Conservation (phyloP, 257 asterid genomes). For the Paulownia fortunei region DNA sequence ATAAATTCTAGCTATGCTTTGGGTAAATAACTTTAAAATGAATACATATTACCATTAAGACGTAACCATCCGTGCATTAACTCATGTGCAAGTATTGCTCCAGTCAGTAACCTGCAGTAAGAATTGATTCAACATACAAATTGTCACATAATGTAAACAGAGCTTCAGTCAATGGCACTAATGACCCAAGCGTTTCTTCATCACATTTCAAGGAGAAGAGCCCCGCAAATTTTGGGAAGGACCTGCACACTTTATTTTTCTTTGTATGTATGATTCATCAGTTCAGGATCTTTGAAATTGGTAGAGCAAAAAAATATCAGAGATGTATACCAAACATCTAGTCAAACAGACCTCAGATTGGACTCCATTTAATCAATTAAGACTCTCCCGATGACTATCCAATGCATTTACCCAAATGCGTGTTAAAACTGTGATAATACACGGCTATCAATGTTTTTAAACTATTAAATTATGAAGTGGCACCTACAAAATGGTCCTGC, state of each 20-base stretch:
- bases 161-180: neutral
- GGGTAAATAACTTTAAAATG: neutral
- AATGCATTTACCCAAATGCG: no score
- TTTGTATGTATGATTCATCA: neutral
- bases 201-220: neutral
- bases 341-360: no score
- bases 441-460: no score
- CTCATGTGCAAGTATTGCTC: conserved; percentile 98
- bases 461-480: neutral
- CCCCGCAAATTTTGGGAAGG: neutral
- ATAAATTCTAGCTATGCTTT: neutral
- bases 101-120: conserved; percentile 81
- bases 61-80: conserved; percentile 98
- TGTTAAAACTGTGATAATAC: no score
- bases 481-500: no score
- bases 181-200: neutral
- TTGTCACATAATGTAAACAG: neutral
- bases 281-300: neutral
- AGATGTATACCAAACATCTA: no score
- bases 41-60: conserved; percentile 64
- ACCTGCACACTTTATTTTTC: neutral
- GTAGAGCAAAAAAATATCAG: no score
- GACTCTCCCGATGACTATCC: no score
- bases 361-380: no score
- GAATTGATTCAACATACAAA: neutral